These are phyloP conservation scores for Fusarium brachygibbosum DNA, from an alignment of 2,329 filamentous ascomycete genomes.

Conservation along the genomic window DNA sequence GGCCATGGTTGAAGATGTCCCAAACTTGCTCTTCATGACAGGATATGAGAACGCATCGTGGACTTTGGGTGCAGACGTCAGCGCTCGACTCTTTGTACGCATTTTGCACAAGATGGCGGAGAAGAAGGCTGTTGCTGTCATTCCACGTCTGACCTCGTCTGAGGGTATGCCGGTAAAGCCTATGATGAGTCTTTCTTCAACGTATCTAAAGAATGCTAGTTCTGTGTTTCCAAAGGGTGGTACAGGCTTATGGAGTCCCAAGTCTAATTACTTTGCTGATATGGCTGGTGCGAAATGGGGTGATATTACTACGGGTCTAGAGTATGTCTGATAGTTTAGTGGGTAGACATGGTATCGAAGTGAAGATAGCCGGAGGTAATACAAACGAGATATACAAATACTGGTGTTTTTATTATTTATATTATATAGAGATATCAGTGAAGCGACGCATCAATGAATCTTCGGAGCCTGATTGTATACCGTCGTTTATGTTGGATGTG, in stretches of 20 bases:
- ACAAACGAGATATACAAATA: background rate
- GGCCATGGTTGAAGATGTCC: slow-evolving; percentile 72
- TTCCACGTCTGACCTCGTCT: slow-evolving; percentile 57
- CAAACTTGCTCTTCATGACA: slow-evolving; percentile 69
- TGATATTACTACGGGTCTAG: slow-evolving; percentile 46
- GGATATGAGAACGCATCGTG: slow-evolving; percentile 73
- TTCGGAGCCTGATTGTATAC: background rate
- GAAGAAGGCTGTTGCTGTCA: slow-evolving; percentile 57
- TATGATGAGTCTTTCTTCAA: slow-evolving; percentile 62
- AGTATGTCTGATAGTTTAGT: slow-evolving; percentile 19
- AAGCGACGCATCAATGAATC: background rate
- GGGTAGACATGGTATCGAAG: background rate
- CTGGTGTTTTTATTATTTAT: no score
- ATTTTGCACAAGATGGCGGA: slow-evolving; percentile 65
- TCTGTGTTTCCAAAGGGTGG: slow-evolving; percentile 63
- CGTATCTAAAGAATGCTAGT: slow-evolving; percentile 62
- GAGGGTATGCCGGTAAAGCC: slow-evolving; percentile 55
- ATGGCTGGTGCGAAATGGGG: slow-evolving; percentile 51
- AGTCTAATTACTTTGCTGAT: slow-evolving; percentile 50
- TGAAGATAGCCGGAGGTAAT: background rate
- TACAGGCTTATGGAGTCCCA: slow-evolving; percentile 51
- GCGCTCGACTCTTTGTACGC: slow-evolving; percentile 62
- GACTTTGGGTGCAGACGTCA: slow-evolving; percentile 72
- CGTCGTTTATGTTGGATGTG: background rate
- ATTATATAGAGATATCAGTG: slow-evolving; percentile 11